Evolutionary conservation across 345 rosid species (phyloP), one percentile per base, ranked within the genome.

Genomic region (Citrus unshiu): DNA sequence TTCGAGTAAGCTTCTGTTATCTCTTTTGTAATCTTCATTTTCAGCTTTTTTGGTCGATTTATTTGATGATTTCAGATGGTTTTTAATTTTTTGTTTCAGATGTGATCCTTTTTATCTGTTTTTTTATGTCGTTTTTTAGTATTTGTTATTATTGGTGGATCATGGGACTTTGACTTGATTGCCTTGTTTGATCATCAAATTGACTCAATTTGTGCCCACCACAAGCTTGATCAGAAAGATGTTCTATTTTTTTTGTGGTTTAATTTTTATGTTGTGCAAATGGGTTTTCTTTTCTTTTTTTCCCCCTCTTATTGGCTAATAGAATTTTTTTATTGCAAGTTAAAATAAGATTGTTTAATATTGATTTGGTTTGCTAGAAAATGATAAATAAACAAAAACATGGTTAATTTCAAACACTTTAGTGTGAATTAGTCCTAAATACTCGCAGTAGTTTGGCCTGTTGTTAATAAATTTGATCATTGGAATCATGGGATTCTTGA

Each of bases 111-210:
- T 5, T 18, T 62, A 12, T 30, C 27, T 60, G 21, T 40, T 40
- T 70, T 70, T 51, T 2, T 43, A 10, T 46, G 16, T 37, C 7
- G 21, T 27, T 43, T 40, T 30, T n/a, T 60, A 54, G 12, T 35
- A 25, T 34, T 65, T 54, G 21, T 65, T n/a, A 32, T 75, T 21
- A 16, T 49, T 65, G 62, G 24, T 64, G 71, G 62, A 65, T 75
- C 78, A 65, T 51, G 30, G 63, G 35, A 22, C 39, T 46, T 75
- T 22, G 30, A 63, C 30, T 64, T 75, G 37, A 74, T 74, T 43
- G 70, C 35, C 7, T 22, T 75, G 35, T 75, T 29, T 75, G 78
- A 64, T 49, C 62, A 46, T 49, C 29, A 63, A 60, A 57, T 35
- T 58, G 32, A n/a, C 27, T 39, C 35, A 9, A 39, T 25, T 43